These are phyloP conservation scores for Podospora didyma DNA, from an alignment of 495 filamentous ascomycete species.

Conservation along the genomic window DNA sequence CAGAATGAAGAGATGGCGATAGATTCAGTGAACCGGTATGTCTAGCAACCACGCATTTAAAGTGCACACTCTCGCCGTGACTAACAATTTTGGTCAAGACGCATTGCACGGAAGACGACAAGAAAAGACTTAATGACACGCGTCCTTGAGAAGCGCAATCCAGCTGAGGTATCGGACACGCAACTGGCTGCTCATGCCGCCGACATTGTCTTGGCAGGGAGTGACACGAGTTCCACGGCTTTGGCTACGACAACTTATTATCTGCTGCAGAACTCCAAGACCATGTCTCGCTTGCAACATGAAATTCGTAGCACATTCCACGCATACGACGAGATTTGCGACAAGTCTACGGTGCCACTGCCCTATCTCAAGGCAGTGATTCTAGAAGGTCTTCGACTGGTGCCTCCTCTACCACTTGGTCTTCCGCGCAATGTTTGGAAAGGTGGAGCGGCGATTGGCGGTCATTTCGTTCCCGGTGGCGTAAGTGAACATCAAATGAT, in stretches of 20 bases:
- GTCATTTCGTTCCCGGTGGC: constrained; percentile 33
- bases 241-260: constrained; percentile 44
- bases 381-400: constrained; percentile 51
- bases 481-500: no score
- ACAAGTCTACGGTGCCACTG: constrained; percentile 34
- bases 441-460: constrained; percentile 41
- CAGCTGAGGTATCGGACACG: neutral
- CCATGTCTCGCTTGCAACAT: constrained; percentile 30
- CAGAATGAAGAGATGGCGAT: neutral
- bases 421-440: constrained; percentile 39
- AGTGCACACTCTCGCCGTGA: no score
- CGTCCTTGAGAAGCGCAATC: neutral
- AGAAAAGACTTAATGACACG: constrained; percentile 7
- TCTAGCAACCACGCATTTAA: no score
- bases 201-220: constrained; percentile 25
- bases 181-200: constrained; percentile 21
- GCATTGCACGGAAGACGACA: constrained; percentile 5
- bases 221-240: constrained; percentile 52
- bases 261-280: constrained; percentile 38
- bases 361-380: constrained; percentile 49
- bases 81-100: constrained; percentile 7
- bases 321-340: constrained; percentile 42
- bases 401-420: constrained; percentile 44
- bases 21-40: no score
- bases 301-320: constrained; percentile 49